Conservation (phyloP, 305 asterid species). For the Ilex paraguariensis region DNA sequence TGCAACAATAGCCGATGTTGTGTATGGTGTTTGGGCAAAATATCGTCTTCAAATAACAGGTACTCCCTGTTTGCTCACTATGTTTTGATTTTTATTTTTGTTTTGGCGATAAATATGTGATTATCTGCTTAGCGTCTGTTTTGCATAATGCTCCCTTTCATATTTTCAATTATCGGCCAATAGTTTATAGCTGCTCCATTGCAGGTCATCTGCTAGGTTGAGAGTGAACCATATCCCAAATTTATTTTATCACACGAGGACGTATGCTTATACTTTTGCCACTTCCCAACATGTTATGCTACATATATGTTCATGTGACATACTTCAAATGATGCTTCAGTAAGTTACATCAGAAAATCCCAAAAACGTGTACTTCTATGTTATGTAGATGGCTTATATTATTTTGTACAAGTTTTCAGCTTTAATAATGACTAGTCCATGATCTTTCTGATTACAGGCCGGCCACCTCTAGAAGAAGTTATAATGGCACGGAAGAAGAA, state of each 20-base stretch:
- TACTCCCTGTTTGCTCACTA: slow-evolving; percentile 8
- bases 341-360: no score
- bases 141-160: background rate
- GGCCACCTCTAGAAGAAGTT: slow-evolving; percentile 82
- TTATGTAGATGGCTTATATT: no score
- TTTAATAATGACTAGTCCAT: background rate
- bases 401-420: background rate
- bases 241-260: no score
- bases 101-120: no score
- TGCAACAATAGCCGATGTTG: slow-evolving; percentile 60
- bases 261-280: no score
- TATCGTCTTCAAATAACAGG: slow-evolving; percentile 86
- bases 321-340: no score
- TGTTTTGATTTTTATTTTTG: background rate
- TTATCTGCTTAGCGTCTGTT: background rate
- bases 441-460: slow-evolving; percentile 38
- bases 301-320: no score
- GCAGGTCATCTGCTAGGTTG: no score
- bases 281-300: no score
- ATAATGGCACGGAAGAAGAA: slow-evolving; percentile 60
- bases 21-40: slow-evolving; percentile 88
- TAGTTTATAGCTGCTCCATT: background rate
- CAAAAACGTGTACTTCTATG: no score
- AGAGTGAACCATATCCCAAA: no score
- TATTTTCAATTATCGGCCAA: background rate